Base-by-base conservation (phyloP, 768 basidiomycete genomes). In the Tricholoma furcatifolium region DNA sequence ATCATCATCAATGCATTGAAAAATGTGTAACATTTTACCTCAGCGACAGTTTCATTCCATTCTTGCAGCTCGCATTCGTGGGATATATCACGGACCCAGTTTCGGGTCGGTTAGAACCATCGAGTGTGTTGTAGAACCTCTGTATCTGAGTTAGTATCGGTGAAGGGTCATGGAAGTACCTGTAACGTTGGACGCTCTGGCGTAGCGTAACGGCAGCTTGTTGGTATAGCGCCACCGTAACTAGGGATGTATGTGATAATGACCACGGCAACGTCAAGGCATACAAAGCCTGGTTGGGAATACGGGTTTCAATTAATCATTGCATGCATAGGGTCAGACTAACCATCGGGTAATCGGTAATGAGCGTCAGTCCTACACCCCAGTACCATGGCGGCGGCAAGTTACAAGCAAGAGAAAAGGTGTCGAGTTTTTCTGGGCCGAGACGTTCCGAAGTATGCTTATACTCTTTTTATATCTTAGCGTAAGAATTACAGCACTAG, bases 301-400 rank as follows among this genome's bases (percentile, higher is more conserved):
- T 27, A 7, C 27, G 7, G 10, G 5, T 17, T n/a, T 21, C 6
- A 46, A 41, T 47, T 20, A 11, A 36, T 24, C 10, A 47, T 23
- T 30, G 31, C 20, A 27, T 8, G 9, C 14, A 11, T n/a, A n/a
- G 27, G 14, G 8, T 10, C 11, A 2, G 32, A 20, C 14, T 18
- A 21, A 7, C 76, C 64, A 74, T 61, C 2, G 75, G 68, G 45
- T 72, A 65, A n/a, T 72, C 70, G 11, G 63, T 35, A 4, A 71
- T 59, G 32, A 73, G 27, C 5, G 53, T 57, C n/a, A 56, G 53
- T 10, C 67, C 39, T 12, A 73, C 34, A 4, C 61, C 58, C 76
- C 76, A 78, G 53, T 71, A 63, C 73, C 72, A 75, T 2, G 74
- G 67, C 9, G 67, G 66, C 8, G 68, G 63, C n/a, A 67, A 51